Base-by-base conservation (phyloP, 768 basidiomycete genomes). In the Collybiopsis confluens region DNA sequence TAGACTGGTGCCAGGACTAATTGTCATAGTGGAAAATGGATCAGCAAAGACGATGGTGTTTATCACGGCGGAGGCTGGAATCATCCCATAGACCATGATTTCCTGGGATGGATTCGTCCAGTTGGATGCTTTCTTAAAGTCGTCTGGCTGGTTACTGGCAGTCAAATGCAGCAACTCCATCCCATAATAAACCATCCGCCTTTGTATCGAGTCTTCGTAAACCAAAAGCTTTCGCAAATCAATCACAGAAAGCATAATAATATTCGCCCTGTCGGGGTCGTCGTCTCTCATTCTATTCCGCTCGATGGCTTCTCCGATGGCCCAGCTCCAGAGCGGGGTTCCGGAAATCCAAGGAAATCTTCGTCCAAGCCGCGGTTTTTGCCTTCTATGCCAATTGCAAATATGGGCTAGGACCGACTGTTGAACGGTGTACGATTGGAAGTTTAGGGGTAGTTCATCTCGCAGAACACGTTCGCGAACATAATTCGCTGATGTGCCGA, bases 151-250 rank as follows among this genome's bases (percentile, higher is more conserved):
- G 0, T 20, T 20, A n/a, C n/a, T n/a, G n/a, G n/a, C n/a, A 4
- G 45, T 46, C 45, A 46, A 46, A 18, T 46, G 45, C n/a, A 46
- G 33, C n/a, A 46, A 46, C 18, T 46, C 45, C 28, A 46, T 46
- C 5, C 45, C 45, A 20, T 46, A 46, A 21, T 30, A 46, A 4
- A 46, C 30, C 27, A 35, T 9, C 13, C 45, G 28, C 27, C 30
- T n/a, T 3, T 30, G 13, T 27, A 46, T 2, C 20, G 45, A 33
- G 11, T 23, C 33, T 7, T 45, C 44, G 28, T 27, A 45, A 1
- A 27, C 5, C 23, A 45, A 45, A 23, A 45, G 18, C 18, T 30
- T 45, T 16, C 44, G 44, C 15, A 45, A n/a, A 27, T 45, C 44
- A 8, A 45, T 30, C 5, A 45, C 27, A 4, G 44, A 27, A 23